Evolutionary conservation across 192 early-diverging fungal species (phyloP).

Genomic region (Geranomyces michiganensis): DNA sequence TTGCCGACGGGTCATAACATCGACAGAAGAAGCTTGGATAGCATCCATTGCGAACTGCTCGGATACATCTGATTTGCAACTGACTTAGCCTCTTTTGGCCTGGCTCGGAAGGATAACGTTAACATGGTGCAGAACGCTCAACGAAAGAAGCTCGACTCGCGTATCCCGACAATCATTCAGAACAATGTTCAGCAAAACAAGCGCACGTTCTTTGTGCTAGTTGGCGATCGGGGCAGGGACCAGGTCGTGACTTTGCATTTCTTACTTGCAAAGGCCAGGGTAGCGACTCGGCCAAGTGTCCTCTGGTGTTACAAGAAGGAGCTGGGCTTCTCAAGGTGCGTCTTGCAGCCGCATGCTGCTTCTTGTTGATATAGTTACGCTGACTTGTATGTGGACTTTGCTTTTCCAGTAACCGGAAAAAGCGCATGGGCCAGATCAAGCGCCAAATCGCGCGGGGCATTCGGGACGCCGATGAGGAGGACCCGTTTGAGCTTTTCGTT

Average conservation of each 20-base stretch:
- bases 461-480: constrained; percentile 88
- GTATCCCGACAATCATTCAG: constrained; percentile 90
- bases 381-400: background rate
- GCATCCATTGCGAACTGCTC: too few relatives aligned
- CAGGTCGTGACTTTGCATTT: constrained; percentile 97
- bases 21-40: too few relatives aligned
- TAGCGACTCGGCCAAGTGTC: constrained; percentile 87
- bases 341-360: background rate
- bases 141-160: constrained; percentile 82
- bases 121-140: constrained; percentile 30
- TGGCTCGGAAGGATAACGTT: too few relatives aligned
- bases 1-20: too few relatives aligned
- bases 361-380: background rate
- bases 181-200: constrained; percentile 91
- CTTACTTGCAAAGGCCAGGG: constrained; percentile 91
- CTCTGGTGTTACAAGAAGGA: constrained; percentile 99
- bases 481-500: constrained; percentile 99
- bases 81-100: too few relatives aligned
- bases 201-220: constrained; percentile 93
- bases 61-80: too few relatives aligned
- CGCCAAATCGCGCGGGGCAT: constrained; percentile 89
- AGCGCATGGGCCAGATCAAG: constrained; percentile 95
- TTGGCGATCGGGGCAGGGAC: constrained; percentile 90
- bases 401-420: constrained; percentile 84
- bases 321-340: constrained; percentile 82